Percentiles rank a stretch among this genome's conserved stretches.
Evolutionary conservation across 164 flowering plant species (phyloP).

Genomic region (Piper longum): DNA sequence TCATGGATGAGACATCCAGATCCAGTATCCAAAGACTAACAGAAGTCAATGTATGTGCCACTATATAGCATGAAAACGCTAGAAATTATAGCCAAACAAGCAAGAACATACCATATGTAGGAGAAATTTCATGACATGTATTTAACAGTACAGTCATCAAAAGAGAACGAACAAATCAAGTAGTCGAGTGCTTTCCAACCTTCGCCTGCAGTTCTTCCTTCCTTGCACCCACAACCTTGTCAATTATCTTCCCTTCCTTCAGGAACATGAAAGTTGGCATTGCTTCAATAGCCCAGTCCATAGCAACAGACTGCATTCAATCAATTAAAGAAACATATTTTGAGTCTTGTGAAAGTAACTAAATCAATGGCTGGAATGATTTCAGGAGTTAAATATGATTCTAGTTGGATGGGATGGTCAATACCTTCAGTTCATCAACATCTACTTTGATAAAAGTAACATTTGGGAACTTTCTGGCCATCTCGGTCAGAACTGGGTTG

Average conservation of each 20-base stretch:
- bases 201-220: slow-evolving; percentile 42
- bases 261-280: slow-evolving; percentile 79
- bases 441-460: slow-evolving; percentile 64
- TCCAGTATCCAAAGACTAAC: neutral
- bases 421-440: slow-evolving; percentile 61
- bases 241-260: slow-evolving; percentile 47
- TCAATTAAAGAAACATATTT: neutral
- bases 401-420: neutral
- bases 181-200: slow-evolving; percentile 24
- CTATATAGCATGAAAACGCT: no score
- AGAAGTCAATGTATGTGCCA: no score
- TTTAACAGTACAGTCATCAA: neutral
- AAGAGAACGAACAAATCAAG: neutral
- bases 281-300: slow-evolving; percentile 59
- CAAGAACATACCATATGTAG: neutral
- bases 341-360: neutral
- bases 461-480: slow-evolving; percentile 44
- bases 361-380: neutral
- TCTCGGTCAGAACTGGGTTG: slow-evolving; percentile 43
- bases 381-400: no score
- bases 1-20: neutral
- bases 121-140: neutral
- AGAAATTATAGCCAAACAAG: no score
- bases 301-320: slow-evolving; percentile 42
- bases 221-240: slow-evolving; percentile 58